These are phyloP conservation scores for Arachis hypogaea DNA, from an alignment of 306 rosid genomes.

Conservation along the genomic window DNA sequence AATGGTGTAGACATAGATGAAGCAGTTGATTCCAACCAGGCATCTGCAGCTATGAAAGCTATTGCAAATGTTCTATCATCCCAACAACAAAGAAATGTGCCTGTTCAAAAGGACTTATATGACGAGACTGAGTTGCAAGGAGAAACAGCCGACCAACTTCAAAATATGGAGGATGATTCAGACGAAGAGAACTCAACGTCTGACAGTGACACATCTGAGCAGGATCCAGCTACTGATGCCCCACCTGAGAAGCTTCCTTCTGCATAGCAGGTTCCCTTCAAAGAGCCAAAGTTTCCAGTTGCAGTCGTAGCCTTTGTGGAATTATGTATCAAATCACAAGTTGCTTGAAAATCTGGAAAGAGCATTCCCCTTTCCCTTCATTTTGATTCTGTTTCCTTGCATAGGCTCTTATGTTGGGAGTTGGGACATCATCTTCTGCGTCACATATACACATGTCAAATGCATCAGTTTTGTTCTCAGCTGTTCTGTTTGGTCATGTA, in stretches of 20 bases:
- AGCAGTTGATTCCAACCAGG: constrained; percentile 52
- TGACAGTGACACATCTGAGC: constrained; percentile 35
- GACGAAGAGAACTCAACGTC: constrained; percentile 1
- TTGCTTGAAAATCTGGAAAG: constrained; percentile 20
- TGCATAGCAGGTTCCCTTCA: constrained; percentile 11
- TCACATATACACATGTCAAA: not conserved
- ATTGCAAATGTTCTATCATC: constrained; percentile 80
- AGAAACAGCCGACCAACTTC: constrained; percentile 44
- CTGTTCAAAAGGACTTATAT: constrained; percentile 78
- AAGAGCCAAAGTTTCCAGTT: constrained; percentile 28
- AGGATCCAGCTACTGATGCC: constrained; percentile 21
- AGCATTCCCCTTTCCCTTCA: not conserved
- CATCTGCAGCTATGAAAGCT: constrained; percentile 80
- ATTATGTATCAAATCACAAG: not conserved
- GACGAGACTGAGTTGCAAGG: constrained; percentile 66
- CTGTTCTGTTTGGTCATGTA: not conserved
- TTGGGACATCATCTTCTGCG: not conserved
- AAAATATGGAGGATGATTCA: constrained; percentile 1
- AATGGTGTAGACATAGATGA: constrained; percentile 47
- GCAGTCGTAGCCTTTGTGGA: not conserved
- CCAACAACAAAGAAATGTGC: constrained; percentile 71
- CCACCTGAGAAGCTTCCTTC: constrained; percentile 30
- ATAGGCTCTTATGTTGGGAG: not conserved
- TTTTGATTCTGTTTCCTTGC: too few relatives aligned
- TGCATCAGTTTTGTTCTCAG: constrained; percentile 23